A percentile compares a stretch with the other conserved stretches of the same genome.
Evolutionary conservation across 2,329 filamentous ascomycete genomes (phyloP).

Genomic region (Chrysosporium queenslandicum): DNA sequence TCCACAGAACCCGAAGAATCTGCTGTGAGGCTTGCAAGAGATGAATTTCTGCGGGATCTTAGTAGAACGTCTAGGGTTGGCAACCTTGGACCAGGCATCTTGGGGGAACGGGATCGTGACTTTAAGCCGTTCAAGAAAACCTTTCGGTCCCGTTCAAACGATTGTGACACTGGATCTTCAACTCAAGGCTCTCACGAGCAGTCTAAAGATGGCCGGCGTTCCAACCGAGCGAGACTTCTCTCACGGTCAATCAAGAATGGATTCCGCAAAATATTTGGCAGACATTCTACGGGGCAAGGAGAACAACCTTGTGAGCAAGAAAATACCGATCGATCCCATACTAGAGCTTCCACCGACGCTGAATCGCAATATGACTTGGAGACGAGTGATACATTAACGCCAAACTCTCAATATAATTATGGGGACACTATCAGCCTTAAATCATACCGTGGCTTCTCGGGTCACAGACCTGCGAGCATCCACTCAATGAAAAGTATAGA

Average conservation of each 20-base stretch:
- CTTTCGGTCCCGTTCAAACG: slow-evolving; percentile 21
- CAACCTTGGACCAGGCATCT: slow-evolving; percentile 18
- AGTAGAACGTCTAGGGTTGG: slow-evolving; percentile 15
- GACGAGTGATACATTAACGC: background rate
- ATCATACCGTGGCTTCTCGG: background rate
- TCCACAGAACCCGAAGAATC: background rate
- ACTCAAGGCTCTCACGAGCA: slow-evolving; percentile 12
- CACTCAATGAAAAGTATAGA: slow-evolving; percentile 25
- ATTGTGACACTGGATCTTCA: background rate
- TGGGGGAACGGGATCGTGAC: background rate
- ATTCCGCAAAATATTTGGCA: slow-evolving; percentile 34
- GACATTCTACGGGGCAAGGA: slow-evolving; percentile 22
- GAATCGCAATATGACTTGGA: slow-evolving; percentile 8
- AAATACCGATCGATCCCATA: slow-evolving; percentile 20
- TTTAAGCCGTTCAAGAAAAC: slow-evolving; percentile 29
- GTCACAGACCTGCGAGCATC: slow-evolving; percentile 18
- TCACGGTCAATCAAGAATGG: slow-evolving; percentile 36
- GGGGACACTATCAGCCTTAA: background rate
- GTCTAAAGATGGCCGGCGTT: slow-evolving; percentile 19
- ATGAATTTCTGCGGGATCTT: slow-evolving; percentile 28
- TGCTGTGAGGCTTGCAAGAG: slow-evolving; percentile 26
- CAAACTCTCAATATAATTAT: background rate
- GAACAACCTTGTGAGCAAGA: slow-evolving; percentile 21
- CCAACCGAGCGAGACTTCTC: slow-evolving; percentile 28
- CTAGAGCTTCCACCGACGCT: slow-evolving; percentile 17